phyloP scores from a whole-genome alignment of 2,329 filamentous ascomycete species.

The Talaromyces amestolkiae region DNA sequence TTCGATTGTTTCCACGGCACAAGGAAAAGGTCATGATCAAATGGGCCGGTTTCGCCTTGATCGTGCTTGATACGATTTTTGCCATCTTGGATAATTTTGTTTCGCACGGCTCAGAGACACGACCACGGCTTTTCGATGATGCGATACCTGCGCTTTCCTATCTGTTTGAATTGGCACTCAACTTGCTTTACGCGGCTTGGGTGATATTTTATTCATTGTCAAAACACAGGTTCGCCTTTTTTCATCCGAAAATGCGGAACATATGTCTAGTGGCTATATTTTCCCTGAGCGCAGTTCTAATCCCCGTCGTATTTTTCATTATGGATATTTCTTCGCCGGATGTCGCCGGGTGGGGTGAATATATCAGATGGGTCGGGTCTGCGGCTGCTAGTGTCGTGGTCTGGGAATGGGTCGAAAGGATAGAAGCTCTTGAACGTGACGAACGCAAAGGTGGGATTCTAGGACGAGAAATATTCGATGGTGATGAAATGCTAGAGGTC shows the following conservation, averaged over 20 bases:
- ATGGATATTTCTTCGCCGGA: conserved; percentile 82
- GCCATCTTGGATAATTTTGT: conserved; percentile 86
- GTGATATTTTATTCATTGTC: conserved; percentile 91
- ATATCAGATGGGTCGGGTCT: conserved; percentile 93
- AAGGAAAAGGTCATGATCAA: conserved; percentile 98
- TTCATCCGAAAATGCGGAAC: conserved; percentile 85
- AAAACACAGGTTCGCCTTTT: conserved; percentile 87
- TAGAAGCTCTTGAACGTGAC: conserved; percentile 86
- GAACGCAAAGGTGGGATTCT: conserved; percentile 92
- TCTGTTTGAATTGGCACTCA: conserved; percentile 82
- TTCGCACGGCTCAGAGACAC: conserved; percentile 47
- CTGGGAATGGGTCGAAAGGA: conserved; percentile 97
- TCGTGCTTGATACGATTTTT: conserved; percentile 86
- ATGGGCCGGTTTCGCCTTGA: conserved; percentile 94
- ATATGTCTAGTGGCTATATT: conserved; percentile 77
- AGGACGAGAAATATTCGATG: conserved; percentile 86
- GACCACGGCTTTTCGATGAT: conserved; percentile 76
- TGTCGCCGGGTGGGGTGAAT: conserved; percentile 89
- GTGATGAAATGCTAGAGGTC: conserved; percentile 83
- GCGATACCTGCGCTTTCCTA: conserved; percentile 90
- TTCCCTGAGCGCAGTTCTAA: conserved; percentile 76
- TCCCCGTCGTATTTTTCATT: conserved; percentile 90
- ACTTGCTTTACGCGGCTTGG: conserved; percentile 86
- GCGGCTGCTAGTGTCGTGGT: conserved; percentile 94
- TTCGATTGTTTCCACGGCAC: conserved; percentile 90